Evolutionary conservation across 1,284 basidiomycete genomes (phyloP).

Genomic region (Sporisorium exsertum): DNA sequence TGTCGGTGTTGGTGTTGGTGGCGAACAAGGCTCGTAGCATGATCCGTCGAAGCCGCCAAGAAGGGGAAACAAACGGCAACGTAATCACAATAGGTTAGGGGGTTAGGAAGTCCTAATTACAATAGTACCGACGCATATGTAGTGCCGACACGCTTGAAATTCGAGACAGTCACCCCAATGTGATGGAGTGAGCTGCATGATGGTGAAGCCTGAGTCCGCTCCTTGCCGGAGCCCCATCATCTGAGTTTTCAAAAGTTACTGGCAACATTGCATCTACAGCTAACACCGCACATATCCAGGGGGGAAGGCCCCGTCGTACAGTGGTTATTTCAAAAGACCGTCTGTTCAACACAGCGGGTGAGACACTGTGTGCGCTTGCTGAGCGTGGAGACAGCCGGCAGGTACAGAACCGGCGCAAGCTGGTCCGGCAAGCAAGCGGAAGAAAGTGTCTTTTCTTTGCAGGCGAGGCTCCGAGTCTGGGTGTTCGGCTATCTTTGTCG

Average conservation of each 20-base stretch:
- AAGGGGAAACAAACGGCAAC: too few relatives aligned
- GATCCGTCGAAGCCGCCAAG: too few relatives aligned
- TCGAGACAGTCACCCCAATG: not conserved
- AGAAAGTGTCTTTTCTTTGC: not conserved
- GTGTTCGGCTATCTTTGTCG: conserved; percentile 1
- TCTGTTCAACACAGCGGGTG: too few relatives aligned
- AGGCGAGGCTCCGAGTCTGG: not conserved
- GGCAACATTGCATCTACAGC: not conserved
- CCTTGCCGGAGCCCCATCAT: not conserved
- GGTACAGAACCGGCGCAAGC: not conserved
- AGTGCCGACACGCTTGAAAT: too few relatives aligned
- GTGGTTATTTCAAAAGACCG: too few relatives aligned
- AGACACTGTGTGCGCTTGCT: too few relatives aligned
- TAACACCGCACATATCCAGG: not conserved
- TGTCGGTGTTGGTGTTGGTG: too few relatives aligned
- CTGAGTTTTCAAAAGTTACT: not conserved
- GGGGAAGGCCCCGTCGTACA: too few relatives aligned
- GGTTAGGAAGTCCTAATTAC: too few relatives aligned
- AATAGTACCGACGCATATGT: too few relatives aligned
- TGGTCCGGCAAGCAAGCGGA: not conserved
- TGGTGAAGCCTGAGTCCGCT: not conserved
- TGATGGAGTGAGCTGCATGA: not conserved
- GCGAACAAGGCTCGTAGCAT: too few relatives aligned
- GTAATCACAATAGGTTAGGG: too few relatives aligned
- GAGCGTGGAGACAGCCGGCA: not conserved